Percentiles rank a stretch among this genome's conserved stretches.
Evolutionary conservation across 2,329 filamentous ascomycete genomes (phyloP).

Genomic region (Fusarium lyarnte): DNA sequence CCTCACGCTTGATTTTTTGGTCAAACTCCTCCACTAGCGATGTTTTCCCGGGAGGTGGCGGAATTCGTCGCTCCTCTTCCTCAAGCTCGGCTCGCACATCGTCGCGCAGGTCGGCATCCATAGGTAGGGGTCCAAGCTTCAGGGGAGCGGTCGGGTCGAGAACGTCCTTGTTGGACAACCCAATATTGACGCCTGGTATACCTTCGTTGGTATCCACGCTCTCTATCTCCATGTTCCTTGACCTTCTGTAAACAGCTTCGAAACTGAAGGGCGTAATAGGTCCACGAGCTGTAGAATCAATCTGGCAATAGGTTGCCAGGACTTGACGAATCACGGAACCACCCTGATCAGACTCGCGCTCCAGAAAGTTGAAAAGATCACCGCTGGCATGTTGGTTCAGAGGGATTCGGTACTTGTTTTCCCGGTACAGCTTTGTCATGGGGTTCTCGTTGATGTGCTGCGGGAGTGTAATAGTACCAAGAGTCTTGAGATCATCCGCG

Average conservation of each 20-base stretch:
- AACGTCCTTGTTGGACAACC: slow-evolving; percentile 69
- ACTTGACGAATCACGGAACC: slow-evolving; percentile 81
- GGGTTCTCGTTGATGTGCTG: slow-evolving; percentile 81
- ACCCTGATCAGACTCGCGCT: slow-evolving; percentile 84
- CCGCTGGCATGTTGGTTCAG: slow-evolving; percentile 87
- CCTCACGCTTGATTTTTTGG: slow-evolving; percentile 86
- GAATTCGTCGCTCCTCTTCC: slow-evolving; percentile 82
- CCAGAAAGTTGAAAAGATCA: slow-evolving; percentile 86
- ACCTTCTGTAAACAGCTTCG: slow-evolving; percentile 66
- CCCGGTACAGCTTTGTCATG: slow-evolving; percentile 81
- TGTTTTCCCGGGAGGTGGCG: slow-evolving; percentile 74
- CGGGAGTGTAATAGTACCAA: slow-evolving; percentile 79
- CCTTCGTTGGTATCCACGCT: slow-evolving; percentile 72
- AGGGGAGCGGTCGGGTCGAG: slow-evolving; percentile 67
- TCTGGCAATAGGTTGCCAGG: slow-evolving; percentile 68
- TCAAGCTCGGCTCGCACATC: slow-evolving; percentile 89
- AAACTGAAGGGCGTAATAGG: slow-evolving; percentile 73
- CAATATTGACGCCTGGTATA: slow-evolving; percentile 70
- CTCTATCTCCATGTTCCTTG: slow-evolving; percentile 69
- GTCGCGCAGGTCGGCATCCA: slow-evolving; percentile 82
- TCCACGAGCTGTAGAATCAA: slow-evolving; percentile 68
- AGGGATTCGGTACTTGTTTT: slow-evolving; percentile 89
- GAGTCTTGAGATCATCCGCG: slow-evolving; percentile 78
- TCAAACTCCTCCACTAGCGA: slow-evolving; percentile 89
- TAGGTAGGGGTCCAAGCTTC: slow-evolving; percentile 81